Conservation (phyloP, 768 basidiomycete species). For the Auricularia cornea region DNA sequence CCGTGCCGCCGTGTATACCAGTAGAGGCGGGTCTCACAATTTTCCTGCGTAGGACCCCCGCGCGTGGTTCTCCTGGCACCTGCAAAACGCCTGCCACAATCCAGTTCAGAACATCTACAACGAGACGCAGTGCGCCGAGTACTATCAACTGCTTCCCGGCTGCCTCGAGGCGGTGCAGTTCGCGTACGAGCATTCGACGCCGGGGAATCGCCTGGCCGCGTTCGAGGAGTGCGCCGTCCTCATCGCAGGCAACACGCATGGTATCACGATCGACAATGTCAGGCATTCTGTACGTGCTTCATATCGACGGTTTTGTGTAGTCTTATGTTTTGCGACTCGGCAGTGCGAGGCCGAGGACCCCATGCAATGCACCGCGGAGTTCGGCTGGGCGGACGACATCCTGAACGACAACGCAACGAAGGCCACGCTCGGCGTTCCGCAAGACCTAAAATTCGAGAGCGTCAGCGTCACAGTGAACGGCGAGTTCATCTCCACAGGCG, state of each 20-base stretch:
- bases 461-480: background rate
- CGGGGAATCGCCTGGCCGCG: conserved; percentile 6
- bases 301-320: background rate
- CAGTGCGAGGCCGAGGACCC: conserved; percentile 1
- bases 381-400: conserved; percentile 13
- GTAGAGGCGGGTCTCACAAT: background rate
- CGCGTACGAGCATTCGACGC: conserved; percentile 1
- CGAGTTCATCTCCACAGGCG: conserved; percentile 3
- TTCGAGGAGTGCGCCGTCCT: conserved; percentile 5
- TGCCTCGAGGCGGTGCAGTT: conserved; percentile 15
- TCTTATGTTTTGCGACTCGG: background rate
- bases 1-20: background rate
- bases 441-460: background rate
- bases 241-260: conserved; percentile 11
- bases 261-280: conserved; percentile 4
- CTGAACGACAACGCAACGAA: conserved; percentile 3
- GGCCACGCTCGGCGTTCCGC: conserved; percentile 5
- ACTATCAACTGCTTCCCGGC: conserved; percentile 16
- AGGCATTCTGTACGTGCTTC: conserved; percentile 1
- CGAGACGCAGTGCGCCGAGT: conserved; percentile 19
- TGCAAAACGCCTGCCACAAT: conserved; percentile 21
- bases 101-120: conserved; percentile 20
- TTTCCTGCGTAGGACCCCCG: conserved; percentile 17
- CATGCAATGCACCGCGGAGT: conserved; percentile 14
- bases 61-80: conserved; percentile 23